These are phyloP conservation scores for Corinectria fuckeliana DNA, from an alignment of 2,329 filamentous ascomycete genomes.

Conservation along the genomic window DNA sequence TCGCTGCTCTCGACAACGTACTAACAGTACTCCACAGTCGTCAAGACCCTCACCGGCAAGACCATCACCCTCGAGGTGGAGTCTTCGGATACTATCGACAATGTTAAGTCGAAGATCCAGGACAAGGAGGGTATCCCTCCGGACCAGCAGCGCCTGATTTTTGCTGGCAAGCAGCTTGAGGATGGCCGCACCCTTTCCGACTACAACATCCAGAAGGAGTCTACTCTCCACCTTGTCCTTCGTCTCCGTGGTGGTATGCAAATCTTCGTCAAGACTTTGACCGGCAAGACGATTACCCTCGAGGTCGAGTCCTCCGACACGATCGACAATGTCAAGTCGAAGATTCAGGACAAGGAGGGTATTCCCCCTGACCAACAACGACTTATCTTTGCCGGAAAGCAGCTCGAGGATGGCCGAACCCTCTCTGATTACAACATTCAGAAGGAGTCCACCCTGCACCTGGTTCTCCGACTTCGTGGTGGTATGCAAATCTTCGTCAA, in stretches of 20 bases:
- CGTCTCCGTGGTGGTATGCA: slow-evolving; percentile 91
- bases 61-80: slow-evolving; percentile 93
- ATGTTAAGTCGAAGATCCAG: slow-evolving; percentile 96
- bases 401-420: slow-evolving; percentile 90
- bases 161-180: slow-evolving; percentile 94
- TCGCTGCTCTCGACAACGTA: not conserved
- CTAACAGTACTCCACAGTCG: slow-evolving; percentile 52
- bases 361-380: slow-evolving; percentile 96
- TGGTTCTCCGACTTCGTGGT: slow-evolving; percentile 82
- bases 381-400: slow-evolving; percentile 92
- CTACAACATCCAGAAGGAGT: slow-evolving; percentile 97
- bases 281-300: slow-evolving; percentile 92
- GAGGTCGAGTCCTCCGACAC: slow-evolving; percentile 90
- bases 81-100: slow-evolving; percentile 90
- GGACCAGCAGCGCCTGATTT: slow-evolving; percentile 94
- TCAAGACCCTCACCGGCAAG: slow-evolving; percentile 90
- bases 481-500: slow-evolving; percentile 82
- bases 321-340: slow-evolving; percentile 92
- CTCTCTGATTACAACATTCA: slow-evolving; percentile 97
- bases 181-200: slow-evolving; percentile 89
- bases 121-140: slow-evolving; percentile 97
- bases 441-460: slow-evolving; percentile 82
- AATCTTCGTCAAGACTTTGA: slow-evolving; percentile 86
- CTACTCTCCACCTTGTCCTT: slow-evolving; percentile 83
- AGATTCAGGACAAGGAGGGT: slow-evolving; percentile 93